Conservation (phyloP, 768 basidiomycete genomes). For the Tulasnella sp. region DNA sequence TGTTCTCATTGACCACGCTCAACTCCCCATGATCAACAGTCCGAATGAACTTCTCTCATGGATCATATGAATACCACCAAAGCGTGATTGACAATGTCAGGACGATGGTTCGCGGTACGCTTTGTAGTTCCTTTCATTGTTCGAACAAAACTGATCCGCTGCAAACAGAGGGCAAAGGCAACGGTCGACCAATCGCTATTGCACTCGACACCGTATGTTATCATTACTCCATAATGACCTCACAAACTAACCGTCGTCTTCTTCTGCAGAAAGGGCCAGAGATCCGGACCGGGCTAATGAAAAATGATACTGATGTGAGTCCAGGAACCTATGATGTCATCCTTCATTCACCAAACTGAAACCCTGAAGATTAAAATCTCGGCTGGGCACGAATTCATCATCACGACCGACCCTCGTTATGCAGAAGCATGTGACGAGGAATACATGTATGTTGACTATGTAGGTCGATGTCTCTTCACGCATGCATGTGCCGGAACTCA, state of each 20-base stretch:
- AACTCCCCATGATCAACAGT: constrained; percentile 36
- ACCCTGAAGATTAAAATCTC: constrained; percentile 52
- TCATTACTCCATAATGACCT: background rate
- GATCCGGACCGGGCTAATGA: constrained; percentile 93
- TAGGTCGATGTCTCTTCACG: constrained; percentile 31
- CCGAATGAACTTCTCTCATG: constrained; percentile 99
- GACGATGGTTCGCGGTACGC: constrained; percentile 63
- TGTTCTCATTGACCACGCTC: background rate
- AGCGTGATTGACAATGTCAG: constrained; percentile 97
- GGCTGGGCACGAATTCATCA: constrained; percentile 87
- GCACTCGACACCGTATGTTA: constrained; percentile 84
- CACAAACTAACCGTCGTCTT: background rate
- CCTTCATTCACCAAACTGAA: background rate
- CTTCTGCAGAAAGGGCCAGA: constrained; percentile 85
- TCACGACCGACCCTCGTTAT: constrained; percentile 76
- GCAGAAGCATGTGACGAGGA: constrained; percentile 69
- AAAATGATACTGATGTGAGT: constrained; percentile 71
- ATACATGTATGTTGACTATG: constrained; percentile 86
- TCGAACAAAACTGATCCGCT: too few species aligned
- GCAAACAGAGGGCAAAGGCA: constrained; percentile 37
- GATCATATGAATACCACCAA: constrained; percentile 96
- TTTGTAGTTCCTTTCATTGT: background rate
- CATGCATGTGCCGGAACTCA: background rate
- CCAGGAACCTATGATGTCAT: background rate
- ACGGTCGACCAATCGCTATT: constrained; percentile 88